Percentiles rank a stretch among this genome's conserved stretches.
Evolutionary conservation across 257 asterid species (phyloP).

Genomic region (Gentiana macrophylla): DNA sequence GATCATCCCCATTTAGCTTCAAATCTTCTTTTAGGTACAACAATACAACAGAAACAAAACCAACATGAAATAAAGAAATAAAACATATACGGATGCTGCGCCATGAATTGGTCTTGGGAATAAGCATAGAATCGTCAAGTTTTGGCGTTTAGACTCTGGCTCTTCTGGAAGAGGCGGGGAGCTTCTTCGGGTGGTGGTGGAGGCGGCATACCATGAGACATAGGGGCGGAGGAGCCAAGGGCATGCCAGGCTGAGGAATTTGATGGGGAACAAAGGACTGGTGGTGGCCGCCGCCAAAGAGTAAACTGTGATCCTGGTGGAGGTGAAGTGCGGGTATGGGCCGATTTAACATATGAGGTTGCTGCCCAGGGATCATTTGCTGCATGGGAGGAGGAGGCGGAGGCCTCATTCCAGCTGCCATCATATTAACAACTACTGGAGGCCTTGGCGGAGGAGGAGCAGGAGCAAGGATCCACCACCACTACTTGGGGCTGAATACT

Average conservation of each 20-base stretch:
- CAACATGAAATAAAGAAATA: background rate
- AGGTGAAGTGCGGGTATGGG: slow-evolving; percentile 62
- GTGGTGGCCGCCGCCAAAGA: slow-evolving; percentile 52
- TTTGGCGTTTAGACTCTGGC: slow-evolving; percentile 91
- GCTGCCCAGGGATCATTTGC: slow-evolving; percentile 53
- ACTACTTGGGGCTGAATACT: slow-evolving; percentile 23
- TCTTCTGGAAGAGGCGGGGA: slow-evolving; percentile 95
- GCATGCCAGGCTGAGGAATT: slow-evolving; percentile 69
- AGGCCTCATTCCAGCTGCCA: slow-evolving; percentile 55
- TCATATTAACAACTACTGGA: slow-evolving; percentile 44
- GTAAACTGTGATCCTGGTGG: slow-evolving; percentile 87
- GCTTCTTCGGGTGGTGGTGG: slow-evolving; percentile 92
- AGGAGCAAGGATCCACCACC: slow-evolving; percentile 35
- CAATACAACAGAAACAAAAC: no score
- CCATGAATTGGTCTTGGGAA: slow-evolving; percentile 87
- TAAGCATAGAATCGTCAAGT: slow-evolving; percentile 71
- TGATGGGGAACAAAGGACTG: slow-evolving; percentile 32
- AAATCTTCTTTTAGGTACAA: no score
- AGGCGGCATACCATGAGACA: slow-evolving; percentile 73
- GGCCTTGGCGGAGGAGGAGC: slow-evolving; percentile 71
- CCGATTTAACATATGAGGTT: slow-evolving; percentile 52
- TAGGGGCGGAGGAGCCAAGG: slow-evolving; percentile 71
- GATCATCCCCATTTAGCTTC: no score
- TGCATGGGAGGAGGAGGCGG: slow-evolving; percentile 49
- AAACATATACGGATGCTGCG: slow-evolving; percentile 54